These are phyloP conservation scores for Penicillium sp. DNA, from an alignment of 2,329 filamentous ascomycete species.

Conservation along the genomic window DNA sequence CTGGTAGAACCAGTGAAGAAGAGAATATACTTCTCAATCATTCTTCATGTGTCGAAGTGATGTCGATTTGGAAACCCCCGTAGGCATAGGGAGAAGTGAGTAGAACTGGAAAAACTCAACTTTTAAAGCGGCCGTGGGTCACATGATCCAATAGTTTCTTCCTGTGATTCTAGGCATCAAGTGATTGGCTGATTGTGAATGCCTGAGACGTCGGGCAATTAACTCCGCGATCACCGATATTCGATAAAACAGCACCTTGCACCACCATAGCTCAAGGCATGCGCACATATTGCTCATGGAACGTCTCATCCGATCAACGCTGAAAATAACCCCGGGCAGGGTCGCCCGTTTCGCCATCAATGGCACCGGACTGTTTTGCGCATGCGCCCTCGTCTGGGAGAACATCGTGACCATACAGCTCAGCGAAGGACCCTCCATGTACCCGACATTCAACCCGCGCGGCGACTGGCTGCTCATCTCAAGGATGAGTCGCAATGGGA, in stretches of 20 bases:
- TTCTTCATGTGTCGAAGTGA: not conserved
- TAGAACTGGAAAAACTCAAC: not conserved
- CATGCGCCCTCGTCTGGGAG: constrained; percentile 43
- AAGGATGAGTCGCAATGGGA: constrained; percentile 67
- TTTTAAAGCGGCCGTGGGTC: constrained; percentile 15
- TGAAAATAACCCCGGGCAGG: constrained; percentile 24
- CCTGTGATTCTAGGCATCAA: not conserved
- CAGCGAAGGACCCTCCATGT: constrained; percentile 79
- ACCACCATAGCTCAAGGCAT: constrained; percentile 8
- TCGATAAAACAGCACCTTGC: constrained; percentile 7
- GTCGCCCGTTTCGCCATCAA: constrained; percentile 32
- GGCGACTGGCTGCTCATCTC: constrained; percentile 71
- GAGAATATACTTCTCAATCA: not conserved
- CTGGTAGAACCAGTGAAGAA: not conserved
- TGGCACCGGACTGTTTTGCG: constrained; percentile 37
- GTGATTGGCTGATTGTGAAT: not conserved
- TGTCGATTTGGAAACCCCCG: not conserved
- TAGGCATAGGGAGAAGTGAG: not conserved
- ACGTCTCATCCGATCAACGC: constrained; percentile 28
- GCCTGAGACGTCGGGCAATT: not conserved
- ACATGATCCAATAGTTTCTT: constrained; percentile 1
- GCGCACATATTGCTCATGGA: constrained; percentile 25
- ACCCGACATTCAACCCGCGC: constrained; percentile 72
- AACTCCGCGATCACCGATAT: constrained; percentile 2
- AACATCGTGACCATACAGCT: constrained; percentile 63